These are phyloP conservation scores for Apophysomyces ossiformis DNA, from an alignment of 371 early-diverging fungal species.

Conservation along the genomic window DNA sequence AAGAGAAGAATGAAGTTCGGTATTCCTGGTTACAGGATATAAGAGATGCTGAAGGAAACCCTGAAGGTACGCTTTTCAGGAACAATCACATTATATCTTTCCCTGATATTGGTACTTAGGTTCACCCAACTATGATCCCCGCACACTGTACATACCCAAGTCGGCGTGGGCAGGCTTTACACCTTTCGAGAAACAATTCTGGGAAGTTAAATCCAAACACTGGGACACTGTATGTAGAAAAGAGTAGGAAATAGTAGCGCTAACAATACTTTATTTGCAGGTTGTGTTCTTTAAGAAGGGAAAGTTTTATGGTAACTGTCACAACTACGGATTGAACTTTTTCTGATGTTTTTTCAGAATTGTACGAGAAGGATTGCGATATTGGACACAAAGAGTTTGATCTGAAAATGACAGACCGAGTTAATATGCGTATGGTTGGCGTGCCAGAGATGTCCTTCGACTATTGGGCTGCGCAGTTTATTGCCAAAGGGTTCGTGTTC, in stretches of 20 bases:
- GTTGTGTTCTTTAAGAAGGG: constrained; percentile 99
- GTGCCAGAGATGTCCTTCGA: constrained; percentile 97
- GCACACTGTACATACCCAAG: constrained; percentile 90
- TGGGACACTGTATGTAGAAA: constrained; percentile 85
- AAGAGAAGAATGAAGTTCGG: constrained; percentile 84
- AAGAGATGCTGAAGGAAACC: constrained; percentile 78
- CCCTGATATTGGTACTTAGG: constrained; percentile 23
- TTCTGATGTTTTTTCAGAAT: constrained; percentile 58
- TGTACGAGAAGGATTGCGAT: constrained; percentile 99
- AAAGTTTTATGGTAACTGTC: constrained; percentile 88
- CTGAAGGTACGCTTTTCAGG: constrained; percentile 37
- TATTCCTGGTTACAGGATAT: constrained; percentile 88
- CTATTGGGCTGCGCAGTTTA: constrained; percentile 96
- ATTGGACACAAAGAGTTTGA: constrained; percentile 98
- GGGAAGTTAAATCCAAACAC: constrained; percentile 97
- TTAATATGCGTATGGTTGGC: constrained; percentile 99
- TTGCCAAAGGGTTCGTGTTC: constrained; percentile 85
- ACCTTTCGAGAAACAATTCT: constrained; percentile 99
- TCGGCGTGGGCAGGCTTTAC: constrained; percentile 87
- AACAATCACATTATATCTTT: neutral
- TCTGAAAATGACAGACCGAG: constrained; percentile 95
- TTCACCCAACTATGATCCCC: constrained; percentile 92
- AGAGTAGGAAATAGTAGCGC: too few species aligned
- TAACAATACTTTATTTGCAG: constrained; percentile 11
- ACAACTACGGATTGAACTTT: neutral